Conservation (phyloP, 2,329 filamentous ascomycete genomes). For the Echinosphaeria canescens region DNA sequence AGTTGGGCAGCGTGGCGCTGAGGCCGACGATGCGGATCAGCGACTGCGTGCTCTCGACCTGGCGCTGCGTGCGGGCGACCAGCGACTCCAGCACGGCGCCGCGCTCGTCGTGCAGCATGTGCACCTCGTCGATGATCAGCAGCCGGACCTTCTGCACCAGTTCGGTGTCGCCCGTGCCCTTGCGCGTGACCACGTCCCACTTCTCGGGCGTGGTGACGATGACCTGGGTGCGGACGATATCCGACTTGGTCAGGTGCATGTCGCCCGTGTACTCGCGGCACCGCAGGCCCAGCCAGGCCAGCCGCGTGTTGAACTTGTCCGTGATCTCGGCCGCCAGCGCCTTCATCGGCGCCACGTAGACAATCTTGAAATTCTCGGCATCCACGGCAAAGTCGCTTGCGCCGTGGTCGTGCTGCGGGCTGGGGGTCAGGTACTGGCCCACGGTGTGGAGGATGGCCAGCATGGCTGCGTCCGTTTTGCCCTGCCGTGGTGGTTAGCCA, state of each 20-base stretch:
- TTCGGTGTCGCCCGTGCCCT: conserved; percentile 93
- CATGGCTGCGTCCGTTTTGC: conserved; percentile 98
- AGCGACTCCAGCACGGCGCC: conserved; percentile 91
- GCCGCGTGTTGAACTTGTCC: conserved; percentile 74
- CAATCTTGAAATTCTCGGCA: conserved; percentile 84
- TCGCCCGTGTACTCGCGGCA: conserved; percentile 92
- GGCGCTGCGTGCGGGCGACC: conserved; percentile 82
- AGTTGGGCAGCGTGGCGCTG: conserved; percentile 91
- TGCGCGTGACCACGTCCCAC: conserved; percentile 96
- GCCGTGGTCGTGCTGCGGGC: conserved; percentile 50
- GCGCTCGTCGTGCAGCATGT: conserved; percentile 97
- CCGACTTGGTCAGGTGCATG: conserved; percentile 94
- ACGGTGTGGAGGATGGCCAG: conserved; percentile 83
- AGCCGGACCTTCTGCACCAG: conserved; percentile 92
- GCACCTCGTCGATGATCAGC: conserved; percentile 95
- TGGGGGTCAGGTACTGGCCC: conserved; percentile 64
- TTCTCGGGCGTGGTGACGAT: conserved; percentile 98
- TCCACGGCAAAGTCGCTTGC: conserved; percentile 67
- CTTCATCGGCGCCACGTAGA: conserved; percentile 98
- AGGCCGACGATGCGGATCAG: conserved; percentile 91
- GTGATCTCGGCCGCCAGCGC: conserved; percentile 92
- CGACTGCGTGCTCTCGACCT: conserved; percentile 95
- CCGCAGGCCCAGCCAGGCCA: conserved; percentile 84
- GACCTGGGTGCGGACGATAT: conserved; percentile 91
- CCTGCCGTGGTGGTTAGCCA: conserved; percentile 17